Percentiles rank a stretch among this genome's conserved stretches.
Conservation (phyloP, 2,329 filamentous ascomycete species). For the Beauveria varroae region DNA sequence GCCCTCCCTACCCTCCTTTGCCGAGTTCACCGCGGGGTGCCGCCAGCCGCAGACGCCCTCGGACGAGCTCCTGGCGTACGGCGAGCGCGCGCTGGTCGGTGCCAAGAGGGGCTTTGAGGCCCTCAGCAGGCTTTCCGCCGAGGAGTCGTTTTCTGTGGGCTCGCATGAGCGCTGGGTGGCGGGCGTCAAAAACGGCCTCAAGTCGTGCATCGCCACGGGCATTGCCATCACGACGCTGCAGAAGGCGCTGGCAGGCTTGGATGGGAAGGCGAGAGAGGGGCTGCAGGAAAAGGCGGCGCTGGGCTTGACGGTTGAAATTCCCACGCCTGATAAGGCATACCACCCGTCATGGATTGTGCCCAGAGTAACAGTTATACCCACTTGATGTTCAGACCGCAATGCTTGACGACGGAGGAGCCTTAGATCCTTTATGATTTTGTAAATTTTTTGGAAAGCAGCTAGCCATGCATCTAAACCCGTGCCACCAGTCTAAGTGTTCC, state of each 20-base stretch:
- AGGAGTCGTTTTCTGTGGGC: conserved; percentile 47
- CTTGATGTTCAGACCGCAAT: neutral
- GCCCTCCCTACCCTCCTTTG: conserved; percentile 58
- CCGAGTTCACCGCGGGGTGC: conserved; percentile 46
- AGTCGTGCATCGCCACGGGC: conserved; percentile 63
- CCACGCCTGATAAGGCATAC: conserved; percentile 45
- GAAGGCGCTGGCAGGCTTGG: conserved; percentile 37
- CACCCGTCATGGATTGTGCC: conserved; percentile 62
- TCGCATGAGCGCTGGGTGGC: conserved; percentile 55
- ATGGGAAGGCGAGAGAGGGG: neutral
- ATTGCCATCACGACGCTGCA: conserved; percentile 55
- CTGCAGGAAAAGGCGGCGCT: conserved; percentile 12
- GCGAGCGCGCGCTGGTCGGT: conserved; percentile 37
- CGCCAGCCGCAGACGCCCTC: conserved; percentile 31
- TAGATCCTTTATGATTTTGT: neutral
- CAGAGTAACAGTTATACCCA: conserved; percentile 27
- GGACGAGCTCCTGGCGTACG: conserved; percentile 34
- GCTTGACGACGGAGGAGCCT: neutral
- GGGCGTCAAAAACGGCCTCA: conserved; percentile 52
- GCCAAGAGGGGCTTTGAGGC: conserved; percentile 51
- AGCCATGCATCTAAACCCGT: neutral
- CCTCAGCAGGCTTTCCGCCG: conserved; percentile 41
- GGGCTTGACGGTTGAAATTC: conserved; percentile 44
- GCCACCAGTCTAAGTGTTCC: neutral
- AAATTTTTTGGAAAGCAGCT: neutral